phyloP scores from a whole-genome alignment of 2,329 filamentous ascomycete species.

The Fusarium proliferatum region DNA sequence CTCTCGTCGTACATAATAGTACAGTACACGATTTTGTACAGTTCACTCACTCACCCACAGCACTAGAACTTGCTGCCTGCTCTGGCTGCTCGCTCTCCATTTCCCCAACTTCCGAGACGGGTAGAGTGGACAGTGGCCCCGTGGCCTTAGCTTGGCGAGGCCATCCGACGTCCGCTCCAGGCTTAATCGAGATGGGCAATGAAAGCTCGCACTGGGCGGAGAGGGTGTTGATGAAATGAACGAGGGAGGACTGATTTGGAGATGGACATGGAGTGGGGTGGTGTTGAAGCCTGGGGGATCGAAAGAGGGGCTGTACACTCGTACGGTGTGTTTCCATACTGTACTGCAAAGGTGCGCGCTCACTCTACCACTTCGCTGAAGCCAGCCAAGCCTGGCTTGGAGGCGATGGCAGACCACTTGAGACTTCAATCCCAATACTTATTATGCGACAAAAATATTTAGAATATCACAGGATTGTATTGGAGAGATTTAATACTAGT shows the following conservation, averaged over 20 bases:
- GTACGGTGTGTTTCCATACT: slow-evolving; percentile 5
- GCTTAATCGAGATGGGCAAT: slow-evolving; percentile 36
- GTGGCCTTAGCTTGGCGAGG: slow-evolving; percentile 18
- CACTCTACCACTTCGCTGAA: neutral
- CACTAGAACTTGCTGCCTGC: neutral
- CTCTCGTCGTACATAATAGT: slow-evolving; percentile 37
- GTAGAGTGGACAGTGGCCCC: slow-evolving; percentile 41
- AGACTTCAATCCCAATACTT: neutral
- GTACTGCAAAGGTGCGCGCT: neutral
- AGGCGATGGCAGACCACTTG: neutral
- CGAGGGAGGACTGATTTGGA: slow-evolving; percentile 1
- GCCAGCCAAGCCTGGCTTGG: neutral
- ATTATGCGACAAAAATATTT: neutral
- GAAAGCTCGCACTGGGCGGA: slow-evolving; percentile 41
- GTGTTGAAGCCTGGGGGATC: slow-evolving; percentile 24
- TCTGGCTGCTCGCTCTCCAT: slow-evolving; percentile 19
- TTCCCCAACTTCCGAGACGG: slow-evolving; percentile 42
- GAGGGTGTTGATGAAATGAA: slow-evolving; percentile 30
- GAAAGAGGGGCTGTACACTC: slow-evolving; percentile 18
- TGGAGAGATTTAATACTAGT: too few species aligned
- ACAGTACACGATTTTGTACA: slow-evolving; percentile 31
- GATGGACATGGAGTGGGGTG: neutral
- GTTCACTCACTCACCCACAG: neutral
- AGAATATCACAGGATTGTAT: neutral
- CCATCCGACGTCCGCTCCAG: slow-evolving; percentile 27